Conservation (phyloP, 2,329 filamentous ascomycete genomes). For the Onygenales sp. region DNA sequence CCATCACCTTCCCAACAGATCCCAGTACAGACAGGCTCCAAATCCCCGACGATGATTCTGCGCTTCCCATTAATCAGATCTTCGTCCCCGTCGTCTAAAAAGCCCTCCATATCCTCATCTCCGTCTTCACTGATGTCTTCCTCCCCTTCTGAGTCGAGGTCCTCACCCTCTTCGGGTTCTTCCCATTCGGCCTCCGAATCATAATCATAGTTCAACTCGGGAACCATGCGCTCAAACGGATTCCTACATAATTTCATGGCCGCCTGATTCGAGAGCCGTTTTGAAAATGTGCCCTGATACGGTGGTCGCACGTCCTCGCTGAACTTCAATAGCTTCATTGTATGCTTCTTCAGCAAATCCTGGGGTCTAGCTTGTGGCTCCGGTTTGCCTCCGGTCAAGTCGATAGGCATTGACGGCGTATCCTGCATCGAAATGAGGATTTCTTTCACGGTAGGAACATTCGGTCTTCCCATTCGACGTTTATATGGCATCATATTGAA, state of each 20-base stretch:
- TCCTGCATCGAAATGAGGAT: conserved; percentile 50
- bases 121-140: conserved; percentile 53
- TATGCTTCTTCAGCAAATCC: conserved; percentile 37
- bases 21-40: conserved; percentile 69
- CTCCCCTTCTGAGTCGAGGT: conserved; percentile 55
- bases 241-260: conserved; percentile 43
- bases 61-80: conserved; percentile 44
- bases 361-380: conserved; percentile 23
- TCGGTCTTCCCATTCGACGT: conserved; percentile 22
- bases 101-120: conserved; percentile 82
- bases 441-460: conserved; percentile 42
- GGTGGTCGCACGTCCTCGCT: conserved; percentile 54
- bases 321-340: conserved; percentile 51
- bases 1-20: conserved; percentile 68
- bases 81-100: conserved; percentile 81
- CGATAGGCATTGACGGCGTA: conserved; percentile 26
- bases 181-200: conserved; percentile 60
- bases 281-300: conserved; percentile 54
- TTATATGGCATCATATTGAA: conserved; percentile 31
- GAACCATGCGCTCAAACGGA: conserved; percentile 42
- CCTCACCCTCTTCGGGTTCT: conserved; percentile 62
- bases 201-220: conserved; percentile 53
- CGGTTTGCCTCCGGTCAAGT: conserved; percentile 27
- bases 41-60: conserved; percentile 52
- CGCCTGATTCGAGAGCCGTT: conserved; percentile 29